Percentiles rank a stretch among this genome's conserved stretches.
These are phyloP conservation scores for Fraxinus floribunda DNA, from an alignment of 305 asterid genomes.

Conservation along the genomic window DNA sequence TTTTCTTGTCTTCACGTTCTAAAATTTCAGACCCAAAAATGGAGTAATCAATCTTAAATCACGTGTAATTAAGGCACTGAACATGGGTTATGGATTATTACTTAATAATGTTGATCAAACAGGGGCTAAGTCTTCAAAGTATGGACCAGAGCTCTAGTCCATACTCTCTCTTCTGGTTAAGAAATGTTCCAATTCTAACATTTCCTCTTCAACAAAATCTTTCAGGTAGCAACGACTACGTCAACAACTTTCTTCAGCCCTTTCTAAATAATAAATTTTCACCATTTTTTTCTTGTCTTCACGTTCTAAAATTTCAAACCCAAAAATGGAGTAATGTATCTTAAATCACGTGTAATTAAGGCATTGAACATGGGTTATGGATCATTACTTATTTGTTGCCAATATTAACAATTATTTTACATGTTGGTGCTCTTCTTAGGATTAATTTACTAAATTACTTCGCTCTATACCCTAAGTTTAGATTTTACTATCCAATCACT, in stretches of 20 bases:
- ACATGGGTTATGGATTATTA: background rate
- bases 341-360: background rate
- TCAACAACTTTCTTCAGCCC: slow-evolving; percentile 72
- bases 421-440: too few species aligned
- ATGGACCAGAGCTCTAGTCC: too few species aligned
- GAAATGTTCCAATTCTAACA: background rate
- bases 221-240: slow-evolving; percentile 82
- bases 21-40: background rate
- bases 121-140: too few species aligned
- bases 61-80: background rate
- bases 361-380: background rate
- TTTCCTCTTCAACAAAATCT: background rate
- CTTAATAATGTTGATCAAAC: too few species aligned
- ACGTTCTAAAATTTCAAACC: background rate
- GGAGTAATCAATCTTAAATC: background rate
- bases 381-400: background rate
- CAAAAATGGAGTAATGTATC: background rate
- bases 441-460: too few species aligned
- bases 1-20: background rate
- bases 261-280: slow-evolving; percentile 27
- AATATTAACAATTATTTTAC: background rate
- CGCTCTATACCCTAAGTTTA: background rate
- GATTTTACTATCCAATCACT: background rate
- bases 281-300: background rate
- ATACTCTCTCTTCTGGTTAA: too few species aligned